Conservation (phyloP, 495 filamentous ascomycete genomes). For the Lineolata rhizophorae region DNA sequence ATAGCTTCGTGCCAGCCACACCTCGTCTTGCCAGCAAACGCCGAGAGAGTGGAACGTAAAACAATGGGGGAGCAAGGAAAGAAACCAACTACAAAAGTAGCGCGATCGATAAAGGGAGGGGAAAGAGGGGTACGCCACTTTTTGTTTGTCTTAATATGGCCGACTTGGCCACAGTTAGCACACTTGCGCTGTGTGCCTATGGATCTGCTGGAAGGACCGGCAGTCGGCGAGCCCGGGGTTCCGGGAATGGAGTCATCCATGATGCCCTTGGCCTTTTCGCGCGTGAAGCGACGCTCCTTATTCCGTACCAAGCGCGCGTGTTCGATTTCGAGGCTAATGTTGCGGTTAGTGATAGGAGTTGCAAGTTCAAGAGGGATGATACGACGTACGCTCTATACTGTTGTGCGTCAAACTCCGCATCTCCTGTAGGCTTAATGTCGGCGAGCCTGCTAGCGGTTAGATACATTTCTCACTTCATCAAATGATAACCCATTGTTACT, state of each 20-base stretch:
- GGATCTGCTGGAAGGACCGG: constrained; percentile 13
- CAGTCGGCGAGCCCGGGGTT: constrained; percentile 18
- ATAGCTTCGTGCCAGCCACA: too few species aligned
- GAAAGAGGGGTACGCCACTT: constrained; percentile 31
- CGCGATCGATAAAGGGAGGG: constrained; percentile 4
- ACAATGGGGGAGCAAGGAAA: not conserved
- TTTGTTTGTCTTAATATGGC: constrained; percentile 99
- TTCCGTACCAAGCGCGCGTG: constrained; percentile 68
- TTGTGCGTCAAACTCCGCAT: constrained; percentile 44
- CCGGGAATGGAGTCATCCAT: constrained; percentile 14
- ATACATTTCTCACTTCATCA: constrained; percentile 2
- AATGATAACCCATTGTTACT: constrained; percentile 14
- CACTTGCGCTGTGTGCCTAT: constrained; percentile 74
- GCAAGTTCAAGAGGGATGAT: constrained; percentile 2
- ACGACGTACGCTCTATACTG: constrained; percentile 28
- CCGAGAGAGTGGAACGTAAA: not conserved
- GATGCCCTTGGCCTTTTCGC: constrained; percentile 65
- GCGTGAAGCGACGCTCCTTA: constrained; percentile 70
- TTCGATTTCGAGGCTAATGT: constrained; percentile 45
- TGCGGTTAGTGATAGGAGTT: not conserved
- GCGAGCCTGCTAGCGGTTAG: constrained; percentile 25
- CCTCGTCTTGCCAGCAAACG: not conserved
- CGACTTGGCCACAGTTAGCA: constrained; percentile 85
- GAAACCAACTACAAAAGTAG: constrained; percentile 1
- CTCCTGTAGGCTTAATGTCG: constrained; percentile 47